Conservation (phyloP, 116 monocot genomes). For the Dioscorea cayenensis region DNA sequence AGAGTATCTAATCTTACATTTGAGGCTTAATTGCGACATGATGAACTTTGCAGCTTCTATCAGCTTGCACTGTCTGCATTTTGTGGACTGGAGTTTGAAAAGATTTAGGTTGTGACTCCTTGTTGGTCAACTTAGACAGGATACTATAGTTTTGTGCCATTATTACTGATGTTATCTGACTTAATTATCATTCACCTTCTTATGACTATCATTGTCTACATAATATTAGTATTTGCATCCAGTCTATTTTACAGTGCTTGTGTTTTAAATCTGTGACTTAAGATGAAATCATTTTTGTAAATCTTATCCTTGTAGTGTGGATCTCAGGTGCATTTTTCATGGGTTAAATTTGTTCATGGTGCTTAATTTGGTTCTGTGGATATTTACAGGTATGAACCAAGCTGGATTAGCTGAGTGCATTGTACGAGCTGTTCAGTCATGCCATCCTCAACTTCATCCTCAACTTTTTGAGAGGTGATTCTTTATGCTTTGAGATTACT, state of each 20-base stretch:
- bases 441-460: constrained; percentile 90
- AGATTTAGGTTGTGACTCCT: too few relatives aligned
- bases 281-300: background rate
- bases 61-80: too few relatives aligned
- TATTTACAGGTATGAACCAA: constrained; percentile 83
- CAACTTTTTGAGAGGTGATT: constrained; percentile 79
- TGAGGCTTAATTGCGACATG: background rate
- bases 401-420: constrained; percentile 95
- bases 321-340: background rate
- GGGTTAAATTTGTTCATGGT: background rate
- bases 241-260: too few relatives aligned
- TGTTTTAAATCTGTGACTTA: too few relatives aligned
- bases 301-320: background rate
- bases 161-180: background rate
- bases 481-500: background rate
- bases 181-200: background rate
- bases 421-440: constrained; percentile 66
- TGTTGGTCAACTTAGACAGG: background rate
- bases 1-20: background rate
- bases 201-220: background rate
- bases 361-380: background rate
- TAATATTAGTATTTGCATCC: background rate
- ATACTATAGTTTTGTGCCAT: background rate
- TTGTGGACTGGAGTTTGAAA: too few relatives aligned
- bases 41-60: background rate